These are phyloP conservation scores for Bipolaris bicolor DNA, from an alignment of 2,329 filamentous ascomycete genomes.

Conservation along the genomic window DNA sequence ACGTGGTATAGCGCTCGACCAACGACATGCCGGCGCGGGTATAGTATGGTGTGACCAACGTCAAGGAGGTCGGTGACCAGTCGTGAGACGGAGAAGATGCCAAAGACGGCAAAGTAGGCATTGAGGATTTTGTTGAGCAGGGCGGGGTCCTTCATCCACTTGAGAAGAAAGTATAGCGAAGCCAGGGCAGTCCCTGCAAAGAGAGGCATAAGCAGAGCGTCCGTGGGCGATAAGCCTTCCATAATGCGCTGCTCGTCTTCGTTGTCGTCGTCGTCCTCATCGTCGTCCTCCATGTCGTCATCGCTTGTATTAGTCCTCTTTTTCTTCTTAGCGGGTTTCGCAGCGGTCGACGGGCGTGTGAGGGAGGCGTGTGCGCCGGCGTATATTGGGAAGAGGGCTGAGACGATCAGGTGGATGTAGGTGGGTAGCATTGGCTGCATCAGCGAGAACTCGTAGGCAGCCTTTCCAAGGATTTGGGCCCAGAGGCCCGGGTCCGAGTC, in stretches of 20 bases:
- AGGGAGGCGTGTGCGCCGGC: conserved; percentile 85
- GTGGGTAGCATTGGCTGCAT: conserved; percentile 57
- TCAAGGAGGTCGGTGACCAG: conserved; percentile 75
- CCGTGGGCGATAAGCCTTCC: conserved; percentile 73
- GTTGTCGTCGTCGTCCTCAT: conserved; percentile 58
- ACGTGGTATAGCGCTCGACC: conserved; percentile 59
- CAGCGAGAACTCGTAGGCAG: conserved; percentile 53
- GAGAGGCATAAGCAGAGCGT: conserved; percentile 85
- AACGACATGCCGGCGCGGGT: conserved; percentile 71
- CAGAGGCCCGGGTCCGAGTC: conserved; percentile 37
- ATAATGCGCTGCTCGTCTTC: conserved; percentile 63
- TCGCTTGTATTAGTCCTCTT: conserved; percentile 52
- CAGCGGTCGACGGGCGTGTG: conserved; percentile 80
- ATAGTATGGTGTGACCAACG: conserved; percentile 69
- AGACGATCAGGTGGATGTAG: conserved; percentile 67
- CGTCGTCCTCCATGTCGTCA: conserved; percentile 40
- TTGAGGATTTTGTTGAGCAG: conserved; percentile 83
- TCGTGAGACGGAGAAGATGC: conserved; percentile 75
- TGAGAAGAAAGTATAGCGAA: conserved; percentile 84
- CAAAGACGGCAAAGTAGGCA: conserved; percentile 81
- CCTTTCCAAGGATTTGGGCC: conserved; percentile 36
- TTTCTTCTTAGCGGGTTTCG: conserved; percentile 62
- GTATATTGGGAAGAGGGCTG: conserved; percentile 83
- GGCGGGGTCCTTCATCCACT: conserved; percentile 81
- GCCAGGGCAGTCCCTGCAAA: conserved; percentile 74